Conservation (phyloP, 2,329 filamentous ascomycete genomes). For the Ophiostoma novo-ulmi region DNA sequence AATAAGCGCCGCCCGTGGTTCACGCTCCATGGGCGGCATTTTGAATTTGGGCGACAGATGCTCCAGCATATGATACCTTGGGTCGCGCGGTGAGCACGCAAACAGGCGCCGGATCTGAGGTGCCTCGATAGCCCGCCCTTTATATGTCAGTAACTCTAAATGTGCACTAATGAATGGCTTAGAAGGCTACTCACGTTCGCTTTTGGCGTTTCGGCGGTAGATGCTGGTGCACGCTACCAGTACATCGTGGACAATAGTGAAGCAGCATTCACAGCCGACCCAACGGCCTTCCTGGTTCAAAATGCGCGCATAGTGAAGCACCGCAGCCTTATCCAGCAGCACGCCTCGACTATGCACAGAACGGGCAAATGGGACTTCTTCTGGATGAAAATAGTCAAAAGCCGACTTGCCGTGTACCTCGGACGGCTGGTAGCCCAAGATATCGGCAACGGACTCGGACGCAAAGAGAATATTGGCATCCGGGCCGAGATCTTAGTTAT, state of each 20-base stretch:
- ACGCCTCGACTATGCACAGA: slow-evolving; percentile 68
- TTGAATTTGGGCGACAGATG: slow-evolving; percentile 78
- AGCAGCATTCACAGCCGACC: slow-evolving; percentile 81
- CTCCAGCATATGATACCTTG: slow-evolving; percentile 84
- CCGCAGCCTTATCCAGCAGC: slow-evolving; percentile 75
- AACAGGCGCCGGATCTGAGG: slow-evolving; percentile 75
- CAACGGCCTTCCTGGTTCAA: slow-evolving; percentile 63
- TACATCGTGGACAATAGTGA: slow-evolving; percentile 83
- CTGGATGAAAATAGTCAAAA: slow-evolving; percentile 82
- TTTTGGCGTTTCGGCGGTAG: slow-evolving; percentile 63
- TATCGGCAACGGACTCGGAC: slow-evolving; percentile 77
- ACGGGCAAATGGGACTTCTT: slow-evolving; percentile 71
- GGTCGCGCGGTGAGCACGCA: slow-evolving; percentile 73
- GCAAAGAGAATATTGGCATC: slow-evolving; percentile 78
- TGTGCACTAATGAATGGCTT: no score
- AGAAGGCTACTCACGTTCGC: slow-evolving; percentile 57
- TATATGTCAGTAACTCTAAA: background rate
- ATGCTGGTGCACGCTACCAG: slow-evolving; percentile 79
- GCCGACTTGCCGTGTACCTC: slow-evolving; percentile 71
- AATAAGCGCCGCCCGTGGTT: slow-evolving; percentile 78
- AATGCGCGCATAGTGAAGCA: slow-evolving; percentile 73
- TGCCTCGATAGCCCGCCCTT: slow-evolving; percentile 71
- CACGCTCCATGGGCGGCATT: slow-evolving; percentile 59
- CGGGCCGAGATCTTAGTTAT: slow-evolving; percentile 57
- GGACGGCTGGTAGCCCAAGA: slow-evolving; percentile 71